Base-by-base conservation (phyloP, 768 basidiomycete genomes). In the Tephrocybe sp. region DNA sequence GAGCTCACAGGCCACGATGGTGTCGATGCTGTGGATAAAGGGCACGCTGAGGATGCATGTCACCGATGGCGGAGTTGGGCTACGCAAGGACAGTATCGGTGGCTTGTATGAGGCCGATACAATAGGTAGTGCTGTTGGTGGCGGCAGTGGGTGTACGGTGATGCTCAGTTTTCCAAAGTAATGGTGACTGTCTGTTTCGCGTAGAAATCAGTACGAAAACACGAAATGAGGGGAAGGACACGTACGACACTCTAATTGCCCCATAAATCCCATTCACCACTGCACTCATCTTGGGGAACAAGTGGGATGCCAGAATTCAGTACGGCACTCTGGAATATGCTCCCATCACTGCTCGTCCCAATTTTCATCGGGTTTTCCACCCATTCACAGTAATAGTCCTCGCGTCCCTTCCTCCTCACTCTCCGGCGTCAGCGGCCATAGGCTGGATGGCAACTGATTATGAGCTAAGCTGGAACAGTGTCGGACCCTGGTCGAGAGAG, bases 201-300 rank as follows among this genome's bases (percentile, higher is more conserved):
- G 21, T 31, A 12, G 19, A 42, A 35, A 5, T 35, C 24, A 42
- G 31, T 16, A 36, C 45, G 19, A 9, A 51, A 13, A 38, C 30
- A 56, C 9, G 11, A 24, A 26, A 25, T 11, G 26, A 30, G 16
- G 52, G 22, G 31, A 43, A 52, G 31, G 40, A 4, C 13, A 70
- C 86, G 52, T 55, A 89, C 89, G 64, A 58, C 21, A 90, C 69
- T 1, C 83, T 85, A 45, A 89, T 67, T 3, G 88, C 85, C 8
- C 89, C 89, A 51, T 91, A 92, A n/a, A 91, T 86, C 6, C 75
- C 88, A 55, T 92, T 85, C 13, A 88, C 86, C 18, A 92, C 71
- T 2, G 58, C 45, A 4, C 70, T 66, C 0, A 82, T 80, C 5
- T 86, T 78, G 1, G 91, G 62, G 42, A n/a, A 92, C 89, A 12